A percentile compares a stretch with the other conserved stretches of the same genome.
Evolutionary conservation across 1,139 yeast genomes (phyloP).

Genomic region (Hyphopichia pseudoburtonii): DNA sequence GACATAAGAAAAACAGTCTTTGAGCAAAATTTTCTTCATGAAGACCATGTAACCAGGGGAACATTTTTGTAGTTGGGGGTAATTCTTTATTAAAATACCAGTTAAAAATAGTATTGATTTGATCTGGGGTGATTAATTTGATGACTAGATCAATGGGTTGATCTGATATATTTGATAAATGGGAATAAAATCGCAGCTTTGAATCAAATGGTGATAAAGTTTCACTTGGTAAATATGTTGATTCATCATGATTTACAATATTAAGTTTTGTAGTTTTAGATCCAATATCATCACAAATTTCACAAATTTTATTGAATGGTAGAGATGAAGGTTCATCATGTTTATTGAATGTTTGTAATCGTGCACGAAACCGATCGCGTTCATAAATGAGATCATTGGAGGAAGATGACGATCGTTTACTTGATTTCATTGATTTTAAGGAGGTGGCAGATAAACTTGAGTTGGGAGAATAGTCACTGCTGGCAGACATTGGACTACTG

Average conservation of each 20-base stretch:
- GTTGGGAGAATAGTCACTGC: no score
- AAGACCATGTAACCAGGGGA: constrained; percentile 91
- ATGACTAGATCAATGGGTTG: constrained; percentile 11
- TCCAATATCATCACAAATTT: constrained; percentile 39
- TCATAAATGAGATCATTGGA: constrained; percentile 45
- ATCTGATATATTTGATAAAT: background rate
- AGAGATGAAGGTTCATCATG: constrained; percentile 1
- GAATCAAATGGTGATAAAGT: constrained; percentile 26
- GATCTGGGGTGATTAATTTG: constrained; percentile 24
- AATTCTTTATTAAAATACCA: constrained; percentile 54
- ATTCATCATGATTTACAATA: constrained; percentile 9
- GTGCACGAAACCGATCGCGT: constrained; percentile 44
- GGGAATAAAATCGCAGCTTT: constrained; percentile 18
- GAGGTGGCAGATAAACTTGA: no score
- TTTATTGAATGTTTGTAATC: constrained; percentile 36
- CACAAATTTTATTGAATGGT: constrained; percentile 20
- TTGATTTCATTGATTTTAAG: constrained; percentile 8
- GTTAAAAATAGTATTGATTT: constrained; percentile 35
- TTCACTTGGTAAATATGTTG: background rate
- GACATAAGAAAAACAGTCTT: constrained; percentile 37
- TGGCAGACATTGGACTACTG: background rate
- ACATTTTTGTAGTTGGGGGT: constrained; percentile 68
- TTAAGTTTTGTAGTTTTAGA: constrained; percentile 40
- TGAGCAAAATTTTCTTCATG: constrained; percentile 54
- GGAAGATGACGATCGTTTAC: constrained; percentile 41